Conservation (phyloP, 2,329 filamentous ascomycete species). For the Trichoderma aggressivum region DNA sequence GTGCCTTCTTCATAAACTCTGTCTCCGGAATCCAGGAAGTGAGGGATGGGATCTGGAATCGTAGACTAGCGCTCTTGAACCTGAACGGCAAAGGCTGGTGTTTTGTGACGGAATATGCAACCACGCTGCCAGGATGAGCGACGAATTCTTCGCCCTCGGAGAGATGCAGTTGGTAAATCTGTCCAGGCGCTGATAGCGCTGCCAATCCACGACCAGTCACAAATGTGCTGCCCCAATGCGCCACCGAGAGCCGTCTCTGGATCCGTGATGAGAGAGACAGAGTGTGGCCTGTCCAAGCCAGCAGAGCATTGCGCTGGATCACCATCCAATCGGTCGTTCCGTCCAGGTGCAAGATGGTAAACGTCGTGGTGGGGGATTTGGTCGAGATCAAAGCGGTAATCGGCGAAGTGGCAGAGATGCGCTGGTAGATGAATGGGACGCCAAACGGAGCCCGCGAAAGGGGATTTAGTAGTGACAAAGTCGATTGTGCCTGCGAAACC, state of each 20-base stretch:
- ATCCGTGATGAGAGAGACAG: constrained; percentile 72
- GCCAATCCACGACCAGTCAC: constrained; percentile 84
- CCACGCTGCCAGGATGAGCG: constrained; percentile 84
- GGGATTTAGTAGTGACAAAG: constrained; percentile 81
- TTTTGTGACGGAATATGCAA: constrained; percentile 79
- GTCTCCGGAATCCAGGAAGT: constrained; percentile 65
- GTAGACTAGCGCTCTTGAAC: constrained; percentile 72
- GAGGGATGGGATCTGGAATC: constrained; percentile 72
- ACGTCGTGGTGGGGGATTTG: constrained; percentile 80
- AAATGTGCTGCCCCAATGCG: constrained; percentile 88
- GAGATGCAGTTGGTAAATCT: constrained; percentile 82
- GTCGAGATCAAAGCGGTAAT: constrained; percentile 86
- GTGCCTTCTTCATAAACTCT: constrained; percentile 70
- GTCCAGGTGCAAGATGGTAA: constrained; percentile 84
- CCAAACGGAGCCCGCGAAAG: constrained; percentile 75
- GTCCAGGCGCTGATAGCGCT: constrained; percentile 79
- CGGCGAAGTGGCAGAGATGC: constrained; percentile 81
- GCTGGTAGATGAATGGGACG: constrained; percentile 92
- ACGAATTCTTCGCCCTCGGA: constrained; percentile 84
- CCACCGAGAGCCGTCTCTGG: constrained; percentile 69
- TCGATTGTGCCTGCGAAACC: constrained; percentile 70
- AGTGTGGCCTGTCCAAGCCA: constrained; percentile 96
- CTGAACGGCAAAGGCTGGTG: constrained; percentile 78
- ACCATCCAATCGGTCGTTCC: constrained; percentile 95
- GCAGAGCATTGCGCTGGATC: constrained; percentile 76